phyloP scores from a whole-genome alignment of 148 eudicot genomes.

The Chenopodium berlandieri region DNA sequence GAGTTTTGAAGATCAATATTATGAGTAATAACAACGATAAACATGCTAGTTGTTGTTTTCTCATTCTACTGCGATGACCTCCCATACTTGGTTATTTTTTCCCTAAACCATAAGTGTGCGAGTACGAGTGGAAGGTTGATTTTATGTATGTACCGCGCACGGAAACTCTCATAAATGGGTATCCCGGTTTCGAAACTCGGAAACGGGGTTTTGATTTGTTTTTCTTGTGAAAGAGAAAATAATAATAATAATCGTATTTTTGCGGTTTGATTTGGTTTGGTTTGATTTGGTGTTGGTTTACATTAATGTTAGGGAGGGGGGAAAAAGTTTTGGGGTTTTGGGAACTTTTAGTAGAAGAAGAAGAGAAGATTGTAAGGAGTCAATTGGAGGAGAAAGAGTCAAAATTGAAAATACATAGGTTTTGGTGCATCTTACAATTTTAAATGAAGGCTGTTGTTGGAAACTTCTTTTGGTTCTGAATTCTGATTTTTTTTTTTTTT shows the following conservation, averaged over 20 bases:
- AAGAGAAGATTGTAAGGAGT: not conserved
- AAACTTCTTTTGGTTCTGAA: constrained; percentile 46
- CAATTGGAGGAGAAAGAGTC: constrained; percentile 4
- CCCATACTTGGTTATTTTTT: constrained; percentile 15
- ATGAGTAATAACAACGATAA: constrained; percentile 42
- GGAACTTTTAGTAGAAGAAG: constrained; percentile 18
- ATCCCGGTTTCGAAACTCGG: not conserved
- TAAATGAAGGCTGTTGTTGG: constrained; percentile 34
- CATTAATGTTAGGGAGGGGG: constrained; percentile 15
- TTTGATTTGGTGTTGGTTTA: not conserved
- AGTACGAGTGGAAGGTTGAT: no score
- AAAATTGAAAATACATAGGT: constrained; percentile 27
- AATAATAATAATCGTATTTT: not conserved
- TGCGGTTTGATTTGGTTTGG: constrained; percentile 26
- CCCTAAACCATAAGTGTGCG: constrained; percentile 5
- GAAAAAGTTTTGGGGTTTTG: constrained; percentile 19
- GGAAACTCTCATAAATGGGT: not conserved
- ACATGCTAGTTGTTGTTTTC: constrained; percentile 35
- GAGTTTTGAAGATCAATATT: constrained; percentile 33
- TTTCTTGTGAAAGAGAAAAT: no score
- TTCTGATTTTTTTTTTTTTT: not conserved
- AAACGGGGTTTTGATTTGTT: not conserved
- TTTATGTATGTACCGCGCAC: not conserved
- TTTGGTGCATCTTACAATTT: constrained; percentile 13
- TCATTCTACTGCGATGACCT: constrained; percentile 10